phyloP scores from a whole-genome alignment of 2,329 filamentous ascomycete species.

The Hypoxylon sp. region DNA sequence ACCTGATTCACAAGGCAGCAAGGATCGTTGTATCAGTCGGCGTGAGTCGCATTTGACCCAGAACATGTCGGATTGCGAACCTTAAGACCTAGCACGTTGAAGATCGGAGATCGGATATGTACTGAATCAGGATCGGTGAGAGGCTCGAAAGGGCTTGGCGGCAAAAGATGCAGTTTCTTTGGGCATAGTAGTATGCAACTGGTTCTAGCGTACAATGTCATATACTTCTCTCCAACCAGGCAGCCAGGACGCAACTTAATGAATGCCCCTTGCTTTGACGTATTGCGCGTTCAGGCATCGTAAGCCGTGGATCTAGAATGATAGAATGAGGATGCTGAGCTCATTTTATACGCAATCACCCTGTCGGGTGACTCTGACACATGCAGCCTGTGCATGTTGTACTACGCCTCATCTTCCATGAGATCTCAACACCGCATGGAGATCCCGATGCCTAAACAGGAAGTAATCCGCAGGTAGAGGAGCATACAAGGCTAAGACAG shows the following conservation, averaged over 20 bases:
- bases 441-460: slow-evolving; percentile 13
- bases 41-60: background rate
- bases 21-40: background rate
- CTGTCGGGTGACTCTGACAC: background rate
- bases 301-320: background rate
- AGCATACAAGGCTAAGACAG: background rate
- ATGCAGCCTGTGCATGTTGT: background rate
- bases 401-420: background rate
- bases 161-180: slow-evolving; percentile 3
- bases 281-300: background rate
- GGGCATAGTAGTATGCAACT: background rate
- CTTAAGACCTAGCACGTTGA: background rate
- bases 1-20: background rate
- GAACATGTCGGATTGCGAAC: background rate
- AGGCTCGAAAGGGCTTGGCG: slow-evolving; percentile 13
- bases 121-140: slow-evolving; percentile 16
- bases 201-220: background rate
- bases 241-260: background rate
- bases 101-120: slow-evolving; percentile 34
- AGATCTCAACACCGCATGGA: background rate
- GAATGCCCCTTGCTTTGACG: slow-evolving; percentile 8
- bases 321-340: background rate
- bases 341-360: background rate
- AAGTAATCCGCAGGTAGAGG: slow-evolving; percentile 20
- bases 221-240: background rate